Conservation (phyloP, 768 basidiomycete species). For the Baorangia bicolor region DNA sequence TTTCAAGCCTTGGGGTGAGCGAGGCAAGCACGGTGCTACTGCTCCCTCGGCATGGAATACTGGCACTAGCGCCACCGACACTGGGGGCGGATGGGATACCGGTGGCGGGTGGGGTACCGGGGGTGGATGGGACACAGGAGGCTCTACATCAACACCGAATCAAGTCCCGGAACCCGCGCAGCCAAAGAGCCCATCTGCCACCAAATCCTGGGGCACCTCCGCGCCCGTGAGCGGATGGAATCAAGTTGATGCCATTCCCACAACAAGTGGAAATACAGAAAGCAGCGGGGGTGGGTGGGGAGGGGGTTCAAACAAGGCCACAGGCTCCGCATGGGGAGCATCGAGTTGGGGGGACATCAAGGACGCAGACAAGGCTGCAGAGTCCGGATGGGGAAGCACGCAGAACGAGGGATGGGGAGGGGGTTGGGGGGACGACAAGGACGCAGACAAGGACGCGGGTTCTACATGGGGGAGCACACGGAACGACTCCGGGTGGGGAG, state of each 20-base stretch:
- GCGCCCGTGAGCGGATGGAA: not conserved
- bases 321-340: constrained; percentile 7
- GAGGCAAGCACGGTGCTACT: not conserved
- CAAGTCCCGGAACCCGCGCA: not conserved
- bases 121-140: constrained; percentile 8
- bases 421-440: not conserved
- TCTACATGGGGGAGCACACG: not conserved
- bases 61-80: not conserved
- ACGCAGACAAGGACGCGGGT: not conserved
- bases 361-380: not conserved
- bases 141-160: constrained; percentile 4
- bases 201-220: not conserved
- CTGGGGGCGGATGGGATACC: constrained; percentile 6
- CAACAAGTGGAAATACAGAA: not conserved
- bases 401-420: constrained; percentile 1
- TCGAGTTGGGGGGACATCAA: not conserved
- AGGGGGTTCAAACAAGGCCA: not conserved
- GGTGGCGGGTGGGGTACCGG: constrained; percentile 8
- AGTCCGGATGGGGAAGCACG: not conserved
- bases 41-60: not conserved
- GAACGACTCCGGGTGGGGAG: constrained; percentile 6
- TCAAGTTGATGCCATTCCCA: not conserved
- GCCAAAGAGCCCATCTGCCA: not conserved
- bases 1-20: constrained; percentile 7
- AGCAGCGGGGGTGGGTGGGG: constrained; percentile 6